phyloP scores from a whole-genome alignment of 1,139 yeast genomes.

The Taphrina deformans region DNA sequence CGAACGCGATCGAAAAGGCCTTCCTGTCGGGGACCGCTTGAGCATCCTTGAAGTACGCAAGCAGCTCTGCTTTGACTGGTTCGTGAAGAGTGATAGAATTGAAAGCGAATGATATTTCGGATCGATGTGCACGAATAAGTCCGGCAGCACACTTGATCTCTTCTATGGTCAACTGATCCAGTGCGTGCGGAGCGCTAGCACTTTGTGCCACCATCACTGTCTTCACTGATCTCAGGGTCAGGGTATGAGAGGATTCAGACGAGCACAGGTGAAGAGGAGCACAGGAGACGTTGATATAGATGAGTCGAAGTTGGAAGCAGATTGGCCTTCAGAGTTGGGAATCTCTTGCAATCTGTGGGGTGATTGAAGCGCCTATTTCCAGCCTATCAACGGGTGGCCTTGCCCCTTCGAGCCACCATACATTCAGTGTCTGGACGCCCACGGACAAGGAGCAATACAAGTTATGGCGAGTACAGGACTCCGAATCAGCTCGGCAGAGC shows the following conservation, averaged over 20 bases:
- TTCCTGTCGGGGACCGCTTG: slow-evolving; percentile 67
- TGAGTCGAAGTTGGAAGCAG: background rate
- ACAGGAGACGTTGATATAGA: background rate
- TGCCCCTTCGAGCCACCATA: background rate
- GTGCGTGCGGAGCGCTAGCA: slow-evolving; percentile 53
- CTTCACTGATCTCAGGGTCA: background rate
- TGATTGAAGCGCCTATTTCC: too few relatives aligned
- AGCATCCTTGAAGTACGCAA: slow-evolving; percentile 60
- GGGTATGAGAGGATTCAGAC: too few relatives aligned
- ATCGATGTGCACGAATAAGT: slow-evolving; percentile 52
- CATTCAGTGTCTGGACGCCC: too few relatives aligned
- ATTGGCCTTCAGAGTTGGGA: background rate
- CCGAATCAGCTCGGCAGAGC: too few relatives aligned
- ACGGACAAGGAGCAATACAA: too few relatives aligned
- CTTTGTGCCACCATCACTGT: slow-evolving; percentile 14
- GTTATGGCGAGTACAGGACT: too few relatives aligned
- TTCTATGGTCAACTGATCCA: slow-evolving; percentile 65
- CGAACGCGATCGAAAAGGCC: slow-evolving; percentile 65
- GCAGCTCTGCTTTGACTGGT: slow-evolving; percentile 63
- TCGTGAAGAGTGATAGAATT: slow-evolving; percentile 71
- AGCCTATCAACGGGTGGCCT: background rate
- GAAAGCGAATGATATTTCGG: slow-evolving; percentile 56
- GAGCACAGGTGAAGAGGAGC: too few relatives aligned
- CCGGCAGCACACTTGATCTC: slow-evolving; percentile 55
- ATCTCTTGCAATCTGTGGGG: background rate